These are phyloP conservation scores for Plasmodium cynomolgi DNA, from an alignment of 169 alveolate species.

Conservation along the genomic window DNA sequence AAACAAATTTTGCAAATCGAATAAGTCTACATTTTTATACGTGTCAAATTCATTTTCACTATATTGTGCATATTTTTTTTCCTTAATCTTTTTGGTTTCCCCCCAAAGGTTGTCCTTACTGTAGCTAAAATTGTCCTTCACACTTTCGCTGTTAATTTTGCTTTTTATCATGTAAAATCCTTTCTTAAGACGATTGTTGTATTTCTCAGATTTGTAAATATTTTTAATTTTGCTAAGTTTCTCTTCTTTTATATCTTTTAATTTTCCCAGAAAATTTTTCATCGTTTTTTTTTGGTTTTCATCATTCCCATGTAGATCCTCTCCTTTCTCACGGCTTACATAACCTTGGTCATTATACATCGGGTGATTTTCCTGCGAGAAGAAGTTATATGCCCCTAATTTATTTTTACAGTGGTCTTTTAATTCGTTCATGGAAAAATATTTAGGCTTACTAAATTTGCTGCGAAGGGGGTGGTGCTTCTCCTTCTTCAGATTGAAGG, in stretches of 20 bases:
- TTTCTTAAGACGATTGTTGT: conserved; percentile 17
- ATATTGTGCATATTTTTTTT: neutral
- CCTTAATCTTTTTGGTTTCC: neutral
- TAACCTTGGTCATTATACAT: conserved; percentile 6
- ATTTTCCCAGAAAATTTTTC: conserved; percentile 23
- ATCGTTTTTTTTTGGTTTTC: conserved; percentile 1
- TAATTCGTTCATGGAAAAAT: conserved; percentile 4
- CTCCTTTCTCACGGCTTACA: neutral
- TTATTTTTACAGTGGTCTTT: conserved; percentile 2
- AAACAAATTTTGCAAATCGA: neutral
- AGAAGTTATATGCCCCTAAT: neutral
- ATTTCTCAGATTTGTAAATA: conserved; percentile 60
- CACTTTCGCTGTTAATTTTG: conserved; percentile 13
- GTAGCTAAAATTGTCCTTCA: neutral
- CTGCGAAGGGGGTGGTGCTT: neutral
- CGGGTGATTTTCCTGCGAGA: conserved; percentile 1
- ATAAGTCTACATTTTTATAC: neutral
- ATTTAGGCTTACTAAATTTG: neutral
- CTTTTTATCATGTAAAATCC: conserved; percentile 34
- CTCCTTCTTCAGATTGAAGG: neutral
- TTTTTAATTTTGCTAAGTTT: conserved; percentile 54
- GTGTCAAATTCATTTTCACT: neutral
- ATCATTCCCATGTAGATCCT: neutral
- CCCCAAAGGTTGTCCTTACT: neutral
- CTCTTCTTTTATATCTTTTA: conserved; percentile 64